These are phyloP conservation scores for Tetragonia tetragonoides DNA, from an alignment of 148 eudicot genomes.

Conservation along the genomic window DNA sequence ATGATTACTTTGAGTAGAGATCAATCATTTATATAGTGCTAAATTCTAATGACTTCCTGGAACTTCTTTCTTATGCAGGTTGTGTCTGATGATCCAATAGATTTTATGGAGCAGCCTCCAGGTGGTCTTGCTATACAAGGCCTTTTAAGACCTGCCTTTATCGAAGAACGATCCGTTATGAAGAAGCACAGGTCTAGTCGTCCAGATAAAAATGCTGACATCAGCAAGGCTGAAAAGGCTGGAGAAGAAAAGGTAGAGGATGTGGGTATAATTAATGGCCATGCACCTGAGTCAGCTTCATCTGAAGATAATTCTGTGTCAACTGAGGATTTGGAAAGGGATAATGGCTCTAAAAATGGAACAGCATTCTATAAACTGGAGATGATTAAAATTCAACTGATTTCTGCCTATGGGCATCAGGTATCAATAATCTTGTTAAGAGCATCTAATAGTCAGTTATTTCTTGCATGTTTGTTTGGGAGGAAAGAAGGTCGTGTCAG, in stretches of 20 bases:
- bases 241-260: constrained; percentile 42
- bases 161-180: constrained; percentile 75
- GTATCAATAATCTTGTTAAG: constrained; percentile 30
- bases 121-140: constrained; percentile 91
- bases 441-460: not conserved
- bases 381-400: constrained; percentile 68
- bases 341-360: constrained; percentile 52
- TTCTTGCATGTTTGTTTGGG: not conserved
- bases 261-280: constrained; percentile 57
- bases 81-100: constrained; percentile 68
- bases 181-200: constrained; percentile 47
- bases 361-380: constrained; percentile 92
- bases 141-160: constrained; percentile 72
- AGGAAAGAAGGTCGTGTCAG: not conserved
- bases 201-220: constrained; percentile 31
- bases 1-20: not conserved
- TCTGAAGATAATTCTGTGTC: constrained; percentile 43
- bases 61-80: constrained; percentile 35
- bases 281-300: constrained; percentile 40
- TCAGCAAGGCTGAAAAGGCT: constrained; percentile 28
- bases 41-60: not conserved
- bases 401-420: constrained; percentile 75
- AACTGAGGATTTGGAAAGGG: constrained; percentile 61
- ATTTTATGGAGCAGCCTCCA: constrained; percentile 83
- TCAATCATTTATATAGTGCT: not conserved